Evolutionary conservation across 495 filamentous ascomycete genomes (phyloP).

Genomic region (Hyphodiscus hymeniophilus): DNA sequence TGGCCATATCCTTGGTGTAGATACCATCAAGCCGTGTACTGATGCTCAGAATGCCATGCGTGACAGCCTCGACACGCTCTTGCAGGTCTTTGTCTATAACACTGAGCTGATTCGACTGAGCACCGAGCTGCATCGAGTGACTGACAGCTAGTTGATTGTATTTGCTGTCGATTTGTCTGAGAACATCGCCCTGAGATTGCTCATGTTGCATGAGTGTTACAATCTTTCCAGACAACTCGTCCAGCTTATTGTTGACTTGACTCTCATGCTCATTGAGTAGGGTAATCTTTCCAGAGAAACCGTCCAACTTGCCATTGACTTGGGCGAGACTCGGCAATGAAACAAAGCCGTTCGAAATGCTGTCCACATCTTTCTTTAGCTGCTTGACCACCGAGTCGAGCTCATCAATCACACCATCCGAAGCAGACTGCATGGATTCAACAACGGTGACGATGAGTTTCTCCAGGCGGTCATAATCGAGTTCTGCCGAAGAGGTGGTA

Average conservation of each 20-base stretch:
- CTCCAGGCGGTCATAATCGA: not conserved
- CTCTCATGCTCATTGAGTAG: no score
- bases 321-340: no score
- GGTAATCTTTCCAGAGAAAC: no score
- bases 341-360: no score
- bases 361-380: no score
- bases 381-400: no score
- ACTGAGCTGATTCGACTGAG: not conserved
- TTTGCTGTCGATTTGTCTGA: not conserved
- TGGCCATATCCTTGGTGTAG: conserved; percentile 3
- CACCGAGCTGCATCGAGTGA: no score
- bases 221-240: no score
- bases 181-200: not conserved
- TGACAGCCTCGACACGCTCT: not conserved
- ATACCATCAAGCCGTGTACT: conserved; percentile 1
- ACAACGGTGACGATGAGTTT: not conserved
- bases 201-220: no score
- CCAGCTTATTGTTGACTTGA: no score
- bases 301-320: no score
- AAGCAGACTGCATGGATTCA: not conserved
- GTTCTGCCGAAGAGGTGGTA: not conserved
- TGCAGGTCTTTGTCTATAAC: not conserved
- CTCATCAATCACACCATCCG: not conserved
- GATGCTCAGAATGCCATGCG: not conserved
- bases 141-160: no score